Evolutionary conservation across 495 filamentous ascomycete genomes (phyloP), one percentile per base, ranked within the genome.

Genomic region (Neurospora sp.): DNA sequence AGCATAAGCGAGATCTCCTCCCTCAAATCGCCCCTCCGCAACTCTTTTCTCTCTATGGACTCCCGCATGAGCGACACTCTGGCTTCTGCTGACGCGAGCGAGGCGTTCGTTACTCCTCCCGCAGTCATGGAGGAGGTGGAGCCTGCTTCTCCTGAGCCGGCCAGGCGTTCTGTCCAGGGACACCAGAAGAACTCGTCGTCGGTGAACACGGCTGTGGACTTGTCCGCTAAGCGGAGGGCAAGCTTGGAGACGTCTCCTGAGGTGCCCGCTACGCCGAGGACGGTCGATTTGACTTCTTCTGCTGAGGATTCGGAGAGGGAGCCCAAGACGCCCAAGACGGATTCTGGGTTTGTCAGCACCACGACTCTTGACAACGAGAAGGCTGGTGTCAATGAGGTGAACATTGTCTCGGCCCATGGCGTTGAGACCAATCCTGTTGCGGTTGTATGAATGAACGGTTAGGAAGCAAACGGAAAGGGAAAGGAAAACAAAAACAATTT

Each of bases 151-250:
- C 68, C 41, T 22, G 70, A 44, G 10, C 8, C 70, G 1, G 74
- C 61, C 10, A 69, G 68, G 40, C 31, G n/a, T 38, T 70, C 71
- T 9, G 48, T 53, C n/a, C 73, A 73, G 39, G 68, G 75, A 14
- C 76, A 81, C 70, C 72, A 70, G 8, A 81, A 78, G 71, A 77
- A 80, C 68, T 75, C 80, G 3, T 79, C 80, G 1, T 81, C 79
- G 0, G 75, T 79, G n/a, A 76, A 73, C 73, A 80, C 78, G 38
- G 70, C 78, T 38, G 75, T 79, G n/a, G 20, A 75, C 38, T 40
- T n/a, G 20, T 40, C 53, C 69, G 41, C 59, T 35, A 37, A 71
- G 73, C 39, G 70, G 6, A 27, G 70, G 20, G 42, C 39, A 12
- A 42, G 69, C 48, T 38, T 22, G 35, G 69, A 73, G 38, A 71